These are phyloP conservation scores for Backusella tuberculispora DNA, from an alignment of 192 early-diverging fungal species.

Conservation along the genomic window DNA sequence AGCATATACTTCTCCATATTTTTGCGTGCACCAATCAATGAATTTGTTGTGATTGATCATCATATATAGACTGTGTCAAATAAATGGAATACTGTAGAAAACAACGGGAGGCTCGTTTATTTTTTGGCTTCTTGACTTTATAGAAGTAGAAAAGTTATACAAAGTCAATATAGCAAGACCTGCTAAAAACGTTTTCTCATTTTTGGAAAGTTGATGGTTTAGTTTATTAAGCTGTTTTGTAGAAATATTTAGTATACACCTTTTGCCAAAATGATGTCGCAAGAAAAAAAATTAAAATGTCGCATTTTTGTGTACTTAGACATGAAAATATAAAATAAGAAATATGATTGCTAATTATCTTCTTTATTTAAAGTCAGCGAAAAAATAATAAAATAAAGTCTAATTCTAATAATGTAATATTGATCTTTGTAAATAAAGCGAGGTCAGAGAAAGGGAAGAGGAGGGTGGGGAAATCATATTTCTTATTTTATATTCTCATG, in stretches of 20 bases:
- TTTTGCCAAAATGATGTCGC: too few relatives aligned
- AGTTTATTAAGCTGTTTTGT: not conserved
- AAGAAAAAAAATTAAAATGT: too few relatives aligned
- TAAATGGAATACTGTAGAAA: slow-evolving; percentile 18
- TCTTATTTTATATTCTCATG: too few relatives aligned
- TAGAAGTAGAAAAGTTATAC: slow-evolving; percentile 19
- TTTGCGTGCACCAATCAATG: slow-evolving; percentile 30
- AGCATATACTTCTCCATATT: slow-evolving; percentile 35
- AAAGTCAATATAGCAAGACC: not conserved
- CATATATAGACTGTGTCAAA: slow-evolving; percentile 33
- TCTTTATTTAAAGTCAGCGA: too few relatives aligned
- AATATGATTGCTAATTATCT: too few relatives aligned
- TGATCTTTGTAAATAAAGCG: too few relatives aligned
- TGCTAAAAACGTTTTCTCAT: not conserved
- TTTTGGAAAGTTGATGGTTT: not conserved
- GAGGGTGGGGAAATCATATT: too few relatives aligned
- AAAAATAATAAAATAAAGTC: too few relatives aligned
- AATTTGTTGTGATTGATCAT: slow-evolving; percentile 16
- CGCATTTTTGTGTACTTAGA: too few relatives aligned
- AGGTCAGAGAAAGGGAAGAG: too few relatives aligned
- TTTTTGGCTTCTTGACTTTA: slow-evolving; percentile 10
- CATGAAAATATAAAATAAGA: too few relatives aligned
- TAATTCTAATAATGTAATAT: too few relatives aligned
- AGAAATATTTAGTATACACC: not conserved
- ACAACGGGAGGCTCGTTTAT: slow-evolving; percentile 25